Evolutionary conservation across 2,329 filamentous ascomycete species (phyloP), one percentile per base, ranked within the genome.

Genomic region (Trichoderma cornu-damae): DNA sequence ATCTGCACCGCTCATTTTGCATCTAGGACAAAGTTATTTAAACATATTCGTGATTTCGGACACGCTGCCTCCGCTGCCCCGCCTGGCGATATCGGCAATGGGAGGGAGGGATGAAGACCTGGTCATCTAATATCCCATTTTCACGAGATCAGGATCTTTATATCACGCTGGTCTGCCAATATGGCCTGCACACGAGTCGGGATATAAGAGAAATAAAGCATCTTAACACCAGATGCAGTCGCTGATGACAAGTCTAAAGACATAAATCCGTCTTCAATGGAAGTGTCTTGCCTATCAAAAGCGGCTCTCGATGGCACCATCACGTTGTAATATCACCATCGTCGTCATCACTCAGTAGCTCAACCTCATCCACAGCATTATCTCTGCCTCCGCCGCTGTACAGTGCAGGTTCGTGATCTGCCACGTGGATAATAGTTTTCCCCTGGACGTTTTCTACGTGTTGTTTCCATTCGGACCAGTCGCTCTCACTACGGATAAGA

Each of bases 301-400:
- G 8, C 9, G 7, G 20, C 14, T 44, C 22, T 30, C 37, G 35
- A 30, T 26, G 32, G 37, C n/a, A 35, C 12, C 20, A 32, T 59
- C 65, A 67, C 51, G 37, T 52, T 38, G 66, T 63, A 24, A 73
- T 76, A 62, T 79, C 77, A 12, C 68, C 69, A 50, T 78, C 75
- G 44, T 78, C 75, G 48, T 81, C 78, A 46, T 85, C 83, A 67
- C 95, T 94, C 67, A 96, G 80, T 2, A 84, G 86, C 70, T 96
- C 89, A 3, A 99, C 93, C 67, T 96, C 91, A 62, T 96, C 90
- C 55, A 97, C 83, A 0, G 90, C 90, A 34, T 82, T 85, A 32
- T 84, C 82, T 55, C 89, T 78, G 63, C 88, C 89, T 24, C 71
- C 66, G 8, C 73, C 74, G 2, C 80, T 79, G 58, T 80, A 75